phyloP scores from a whole-genome alignment of 345 rosid genomes.

The Schrenkiella parvula region DNA sequence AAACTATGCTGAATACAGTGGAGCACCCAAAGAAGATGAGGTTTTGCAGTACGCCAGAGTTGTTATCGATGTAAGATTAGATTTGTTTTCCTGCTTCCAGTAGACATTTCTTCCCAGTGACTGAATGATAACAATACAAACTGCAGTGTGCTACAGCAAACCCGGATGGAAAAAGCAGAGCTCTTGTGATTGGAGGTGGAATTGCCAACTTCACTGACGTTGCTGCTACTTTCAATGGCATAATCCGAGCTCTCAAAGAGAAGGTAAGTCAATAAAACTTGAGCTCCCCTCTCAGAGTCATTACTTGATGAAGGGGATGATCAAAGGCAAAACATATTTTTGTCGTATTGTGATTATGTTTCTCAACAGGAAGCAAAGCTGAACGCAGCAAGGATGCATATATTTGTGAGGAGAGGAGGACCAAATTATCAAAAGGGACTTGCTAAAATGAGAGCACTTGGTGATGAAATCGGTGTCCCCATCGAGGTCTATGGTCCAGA shows the following conservation, averaged over 20 bases:
- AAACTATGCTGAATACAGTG: constrained; percentile 96
- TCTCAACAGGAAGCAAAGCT: constrained; percentile 32
- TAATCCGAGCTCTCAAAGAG: constrained; percentile 85
- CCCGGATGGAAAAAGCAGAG: constrained; percentile 87
- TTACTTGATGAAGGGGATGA: background rate
- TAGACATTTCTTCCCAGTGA: background rate
- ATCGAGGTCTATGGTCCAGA: constrained; percentile 88
- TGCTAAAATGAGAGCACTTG: constrained; percentile 82
- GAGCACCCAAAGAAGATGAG: constrained; percentile 97
- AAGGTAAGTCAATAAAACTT: constrained; percentile 59
- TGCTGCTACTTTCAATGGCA: constrained; percentile 94
- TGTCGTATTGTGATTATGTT: background rate
- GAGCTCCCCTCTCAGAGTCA: background rate
- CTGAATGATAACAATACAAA: background rate
- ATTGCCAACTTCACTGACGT: constrained; percentile 98
- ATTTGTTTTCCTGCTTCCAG: background rate
- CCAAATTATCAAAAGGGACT: constrained; percentile 95
- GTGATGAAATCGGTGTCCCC: constrained; percentile 88
- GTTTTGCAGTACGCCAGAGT: constrained; percentile 98
- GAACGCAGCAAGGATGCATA: constrained; percentile 36
- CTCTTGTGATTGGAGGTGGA: constrained; percentile 96
- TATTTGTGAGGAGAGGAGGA: constrained; percentile 70
- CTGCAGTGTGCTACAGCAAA: constrained; percentile 86
- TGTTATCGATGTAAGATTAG: constrained; percentile 61
- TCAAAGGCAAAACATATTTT: background rate